Evolutionary conservation across 179 eudicot genomes (phyloP), one percentile per base, ranked within the genome.

Genomic region (Beta macrorhiza): DNA sequence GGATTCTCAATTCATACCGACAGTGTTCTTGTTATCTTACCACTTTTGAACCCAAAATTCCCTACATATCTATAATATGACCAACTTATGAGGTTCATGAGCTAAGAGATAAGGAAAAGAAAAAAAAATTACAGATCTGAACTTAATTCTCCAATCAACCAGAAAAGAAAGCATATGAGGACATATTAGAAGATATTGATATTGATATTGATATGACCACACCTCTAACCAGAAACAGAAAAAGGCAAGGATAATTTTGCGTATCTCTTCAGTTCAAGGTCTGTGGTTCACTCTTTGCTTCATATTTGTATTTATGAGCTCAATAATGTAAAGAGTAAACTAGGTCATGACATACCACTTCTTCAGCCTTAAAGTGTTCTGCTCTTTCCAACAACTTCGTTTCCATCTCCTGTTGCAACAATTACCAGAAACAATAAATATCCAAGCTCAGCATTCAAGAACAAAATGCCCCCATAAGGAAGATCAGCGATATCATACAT

Each of bases 381-480:
- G 87, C 87, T 81, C 87, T 93, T 92, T 97, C 98, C 89, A 94
- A 32, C 88, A 97, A 89, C 95, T 90, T 97, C 87, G 72, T 88
- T 88, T 97, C 98, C 91, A 84, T 92, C 79, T 94, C 99, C 99
- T 97, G 80, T 77, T 72, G 81, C 80, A 77, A 76, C 47, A 65
- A 83, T 67, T 56, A 63, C 37, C 61, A 71, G 12, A 57, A 56
- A 51, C 20, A 51, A 0, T 58, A 44, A 47, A 47, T 49, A 47
- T 70, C 47, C 69, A 52, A 10, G 1, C 13, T 75, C 49, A 17
- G 16, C 22, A 17, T 51, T 16, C 3, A 32, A 49, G 20, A 75
- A 37, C 17, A 16, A 68, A 67, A 25, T 53, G 59, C 58, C 67
- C 7, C 15, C 76, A 76, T 65, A 58, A 12, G 58, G 32, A 72